Evolutionary conservation across 1,284 basidiomycete genomes (phyloP), one percentile per base, ranked within the genome.

Genomic region (Chondrostereum purpureum): DNA sequence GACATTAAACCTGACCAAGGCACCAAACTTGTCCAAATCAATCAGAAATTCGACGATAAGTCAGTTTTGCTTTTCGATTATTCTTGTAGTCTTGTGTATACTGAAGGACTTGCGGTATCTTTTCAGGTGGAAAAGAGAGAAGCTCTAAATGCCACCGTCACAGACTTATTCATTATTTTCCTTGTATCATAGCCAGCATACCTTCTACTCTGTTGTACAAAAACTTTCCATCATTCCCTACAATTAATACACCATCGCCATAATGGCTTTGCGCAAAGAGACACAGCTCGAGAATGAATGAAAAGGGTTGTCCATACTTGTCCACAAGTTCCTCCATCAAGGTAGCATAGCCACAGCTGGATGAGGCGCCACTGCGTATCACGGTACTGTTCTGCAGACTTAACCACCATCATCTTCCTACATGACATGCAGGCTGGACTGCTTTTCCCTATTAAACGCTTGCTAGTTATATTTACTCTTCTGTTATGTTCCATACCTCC

Each of bases 1-100:
- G 71, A 75, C 49, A 73, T 90, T 60, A 74, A 85, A 60, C 80
- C 75, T 33, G 72, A 82, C 53, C 78, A 88, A 64, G 75, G 75
- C 51, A 84, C 76, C 47, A 90, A 90, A 67, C 39, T 90, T 46
- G 58, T 80, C 57, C 63, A 75, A 44, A 75, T 86, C 31, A 80
- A 83, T 67, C 77, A 83, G 58, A 80, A 77, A 54, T 87, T 89
- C 52, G 73, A 81, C 12, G 83, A 80, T 68, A 78, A 69, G 86
- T 87, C 43, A 48, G 66, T 59, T 16, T 64, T 61, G 20, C 19
- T 4, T 37, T 39, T 20, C 20, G 21, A 46, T 13, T 31, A n/a
- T 31, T 31, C 8, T n/a, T n/a, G 27, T n/a, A 8, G 27, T n/a
- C 8, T 31, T 8, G n/a, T 8, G 8, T 8, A 31, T 31, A n/a